Evolutionary conservation across 148 eudicot genomes (phyloP).

Genomic region (Camellia japonica): DNA sequence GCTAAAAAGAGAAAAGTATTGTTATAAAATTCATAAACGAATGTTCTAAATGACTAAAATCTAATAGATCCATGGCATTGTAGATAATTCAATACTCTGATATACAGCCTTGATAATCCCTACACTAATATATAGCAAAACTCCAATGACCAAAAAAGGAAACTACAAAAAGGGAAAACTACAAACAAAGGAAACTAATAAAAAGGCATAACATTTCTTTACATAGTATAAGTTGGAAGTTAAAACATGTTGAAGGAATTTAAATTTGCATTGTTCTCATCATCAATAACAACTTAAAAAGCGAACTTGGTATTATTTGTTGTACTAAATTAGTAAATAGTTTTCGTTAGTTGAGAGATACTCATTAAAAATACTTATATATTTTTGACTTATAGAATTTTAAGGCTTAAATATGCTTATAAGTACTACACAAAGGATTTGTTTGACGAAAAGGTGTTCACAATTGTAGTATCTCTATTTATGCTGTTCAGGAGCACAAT

Average conservation of each 20-base stretch:
- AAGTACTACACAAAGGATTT: background rate
- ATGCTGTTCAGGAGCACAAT: background rate
- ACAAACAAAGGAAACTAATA: too few species aligned
- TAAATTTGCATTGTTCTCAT: background rate
- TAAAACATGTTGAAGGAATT: background rate
- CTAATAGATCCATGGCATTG: too few species aligned
- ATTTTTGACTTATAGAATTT: background rate
- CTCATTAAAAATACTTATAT: background rate
- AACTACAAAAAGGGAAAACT: too few species aligned
- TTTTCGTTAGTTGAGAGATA: background rate
- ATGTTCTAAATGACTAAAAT: too few species aligned
- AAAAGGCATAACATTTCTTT: background rate
- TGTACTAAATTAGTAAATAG: background rate
- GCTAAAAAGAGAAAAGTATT: too few species aligned
- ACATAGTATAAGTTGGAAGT: background rate
- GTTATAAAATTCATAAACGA: too few species aligned
- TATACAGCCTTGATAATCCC: too few species aligned
- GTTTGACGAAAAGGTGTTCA: background rate
- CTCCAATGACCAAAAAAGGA: too few species aligned
- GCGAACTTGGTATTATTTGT: background rate
- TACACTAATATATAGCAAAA: too few species aligned
- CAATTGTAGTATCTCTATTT: background rate
- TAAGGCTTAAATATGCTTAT: background rate
- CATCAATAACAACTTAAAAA: background rate
- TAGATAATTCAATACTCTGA: too few species aligned